Base-by-base conservation (phyloP, 2,329 filamentous ascomycete genomes). In the Graphilbum fragrans region DNA sequence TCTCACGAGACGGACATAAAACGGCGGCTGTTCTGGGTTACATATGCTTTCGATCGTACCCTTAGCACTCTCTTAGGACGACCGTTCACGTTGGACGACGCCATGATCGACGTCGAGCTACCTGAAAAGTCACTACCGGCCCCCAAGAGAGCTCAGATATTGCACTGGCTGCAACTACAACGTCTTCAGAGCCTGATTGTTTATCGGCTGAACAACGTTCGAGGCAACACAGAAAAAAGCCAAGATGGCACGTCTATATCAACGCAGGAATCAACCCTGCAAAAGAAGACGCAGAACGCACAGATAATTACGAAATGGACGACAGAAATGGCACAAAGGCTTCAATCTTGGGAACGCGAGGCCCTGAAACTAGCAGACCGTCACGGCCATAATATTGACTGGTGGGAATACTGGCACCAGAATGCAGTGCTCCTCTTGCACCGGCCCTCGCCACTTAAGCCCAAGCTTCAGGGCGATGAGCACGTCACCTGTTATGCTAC, bases 21-120 rank as follows among this genome's bases (percentile, higher is more conserved):
- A 40, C 38, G 50, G n/a, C 45, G 51, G 1, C 42, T 53, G 2
- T 53, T 53, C 31, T 53, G 51, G 51, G 49, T 51, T n/a, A 51
- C 49, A 3, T 53, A 52, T 31, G 45, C 41, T 2, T 51, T 52
- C 38, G 51, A 53, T 31, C 47, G 50, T 18, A 49, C 48, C 1
- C 43, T 52, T 8, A 45, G 47, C n/a, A 52, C 44, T 6, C 52
- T 53, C 20, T 44, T 52, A 3, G 51, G 51, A 6, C 45, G 51
- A 7, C 51, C 51, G 0, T 53, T 51, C 17, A 51, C 50, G 11
- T 35, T 53, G 4, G 44, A 48, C 14, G 51, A 53, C 35, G 44
- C 44, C 16, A 46, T 44, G 7, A 52, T 53, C 22, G 49, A 53
- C 19, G 50, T 52, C 6, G 31, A 37, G 6, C 45, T 40, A 37